Base-by-base conservation (phyloP, 2,329 filamentous ascomycete species). In the Shiraia bambusicola region DNA sequence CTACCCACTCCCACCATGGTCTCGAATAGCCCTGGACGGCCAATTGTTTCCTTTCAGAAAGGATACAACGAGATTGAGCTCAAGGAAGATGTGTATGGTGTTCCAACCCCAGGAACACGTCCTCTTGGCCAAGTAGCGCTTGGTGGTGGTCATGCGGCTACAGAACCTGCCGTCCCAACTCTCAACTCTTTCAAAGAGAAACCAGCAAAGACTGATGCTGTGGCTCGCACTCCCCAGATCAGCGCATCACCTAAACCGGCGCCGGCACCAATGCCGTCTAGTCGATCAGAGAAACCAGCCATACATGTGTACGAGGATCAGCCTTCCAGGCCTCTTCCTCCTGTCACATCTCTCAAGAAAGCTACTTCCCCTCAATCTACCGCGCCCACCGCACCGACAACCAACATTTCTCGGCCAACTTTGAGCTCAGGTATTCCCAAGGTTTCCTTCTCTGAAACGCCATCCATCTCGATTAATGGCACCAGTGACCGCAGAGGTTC, bases 31-130 rank as follows among this genome's bases (percentile, higher is more conserved):
- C 86, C 87, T 58, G 89, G 89, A 58, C 83, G 92, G 65, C 92
- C 92, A 50, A 97, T 97, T 76, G 92, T 97, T 77, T 97, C 92
- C 79, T 97, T 97, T 78, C 81, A 95, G 72, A 81, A 81, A 61
- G 81, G 86, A 66, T 95, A 88, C 84, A 81, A 80, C 66, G 83
- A 87, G 66, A 76, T 86, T 77, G 85, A 89, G 81, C 71, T 81
- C 74, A 86, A 84, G 70, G 69, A 74, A 42, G 69, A 72, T 22
- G 61, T 65, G 15, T 67, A 66, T 2, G 37, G 56, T n/a, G 37
- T 58, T 6, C 47, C 58, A 2, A 49, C 57, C n/a, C 34, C 54
- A 12, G 48, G 45, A 12, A 47, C 56, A 37, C 50, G 49, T 28
- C 44, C 56, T 32, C n/a, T 49, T 4, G 53, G 43, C 39, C 45